A percentile compares a stretch with the other conserved stretches of the same genome.
Evolutionary conservation across 768 basidiomycete species (phyloP).

Genomic region (Pisolithus sp.): DNA sequence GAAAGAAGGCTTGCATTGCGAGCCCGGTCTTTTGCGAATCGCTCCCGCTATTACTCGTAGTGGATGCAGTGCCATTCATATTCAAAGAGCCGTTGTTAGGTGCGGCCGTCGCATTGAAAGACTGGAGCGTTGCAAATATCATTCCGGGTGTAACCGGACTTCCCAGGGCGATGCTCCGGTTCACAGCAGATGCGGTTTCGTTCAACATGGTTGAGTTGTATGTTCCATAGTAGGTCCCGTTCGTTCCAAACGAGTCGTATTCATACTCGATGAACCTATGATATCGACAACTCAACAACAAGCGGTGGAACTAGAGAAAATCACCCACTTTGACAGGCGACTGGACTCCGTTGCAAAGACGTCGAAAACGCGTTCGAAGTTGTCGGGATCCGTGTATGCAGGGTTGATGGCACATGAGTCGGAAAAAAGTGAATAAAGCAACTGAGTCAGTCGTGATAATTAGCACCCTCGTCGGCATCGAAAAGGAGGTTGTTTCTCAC

Average conservation of each 20-base stretch:
- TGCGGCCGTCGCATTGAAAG: conserved; percentile 51
- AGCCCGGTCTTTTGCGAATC: conserved; percentile 45
- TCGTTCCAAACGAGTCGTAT: conserved; percentile 52
- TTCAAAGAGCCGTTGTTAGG: conserved; percentile 6
- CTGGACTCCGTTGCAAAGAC: conserved; percentile 69
- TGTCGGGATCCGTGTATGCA: conserved; percentile 55
- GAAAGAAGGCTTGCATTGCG: conserved; percentile 58
- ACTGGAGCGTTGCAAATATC: conserved; percentile 63
- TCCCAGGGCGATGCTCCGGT: conserved; percentile 35
- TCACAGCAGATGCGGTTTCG: conserved; percentile 36
- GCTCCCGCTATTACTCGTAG: conserved; percentile 8
- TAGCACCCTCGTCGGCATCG: neutral
- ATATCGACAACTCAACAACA: neutral
- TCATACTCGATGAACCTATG: conserved; percentile 50
- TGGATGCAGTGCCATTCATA: conserved; percentile 10
- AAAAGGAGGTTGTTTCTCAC: conserved; percentile 34
- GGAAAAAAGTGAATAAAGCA: conserved; percentile 73
- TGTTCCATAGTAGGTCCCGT: conserved; percentile 43
- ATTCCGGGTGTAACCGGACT: conserved; percentile 48
- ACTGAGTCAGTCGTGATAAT: conserved; percentile 30
- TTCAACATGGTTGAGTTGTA: conserved; percentile 66
- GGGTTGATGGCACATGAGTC: conserved; percentile 70
- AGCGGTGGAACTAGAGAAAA: neutral
- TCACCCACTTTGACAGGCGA: conserved; percentile 47
- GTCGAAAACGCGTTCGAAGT: conserved; percentile 69